Conservation (phyloP, 805 yeast species). For the Cyberlindnera nakhonratchasimensis region DNA sequence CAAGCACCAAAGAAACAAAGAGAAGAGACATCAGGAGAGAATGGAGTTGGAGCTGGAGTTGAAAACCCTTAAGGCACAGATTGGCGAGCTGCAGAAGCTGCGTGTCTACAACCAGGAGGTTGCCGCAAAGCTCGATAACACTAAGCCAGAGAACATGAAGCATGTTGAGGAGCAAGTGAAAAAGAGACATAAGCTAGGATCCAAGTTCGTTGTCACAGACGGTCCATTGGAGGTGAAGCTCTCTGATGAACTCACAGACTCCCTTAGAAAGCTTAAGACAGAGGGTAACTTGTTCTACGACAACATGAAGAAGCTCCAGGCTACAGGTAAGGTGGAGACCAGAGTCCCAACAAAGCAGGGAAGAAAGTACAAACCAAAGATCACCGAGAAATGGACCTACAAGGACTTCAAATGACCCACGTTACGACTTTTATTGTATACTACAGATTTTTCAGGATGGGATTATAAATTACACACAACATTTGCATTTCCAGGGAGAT, state of each 20-base stretch:
- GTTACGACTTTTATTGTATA: background rate
- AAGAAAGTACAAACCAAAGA: conserved; percentile 66
- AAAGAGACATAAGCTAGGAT: conserved; percentile 39
- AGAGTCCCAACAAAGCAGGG: conserved; percentile 63
- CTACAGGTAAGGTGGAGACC: conserved; percentile 82
- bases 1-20: conserved; percentile 68
- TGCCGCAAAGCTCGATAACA: conserved; percentile 24
- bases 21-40: conserved; percentile 59
- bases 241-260: conserved; percentile 82
- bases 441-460: background rate
- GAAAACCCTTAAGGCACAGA: conserved; percentile 54
- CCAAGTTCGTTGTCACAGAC: conserved; percentile 45
- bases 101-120: conserved; percentile 34
- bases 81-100: conserved; percentile 54
- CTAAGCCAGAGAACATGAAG: conserved; percentile 21
- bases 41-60: conserved; percentile 52
- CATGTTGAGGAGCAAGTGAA: conserved; percentile 18
- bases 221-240: conserved; percentile 69
- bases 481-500: too few relatives aligned
- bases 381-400: conserved; percentile 90
- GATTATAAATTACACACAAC: too few relatives aligned
- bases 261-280: conserved; percentile 78
- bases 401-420: conserved; percentile 67
- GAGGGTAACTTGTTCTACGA: conserved; percentile 88
- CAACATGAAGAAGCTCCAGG: conserved; percentile 76